Percentiles rank a stretch among this genome's conserved stretches.
Conservation (phyloP, 2,329 filamentous ascomycete species). For the Alternaria gansuensis region DNA sequence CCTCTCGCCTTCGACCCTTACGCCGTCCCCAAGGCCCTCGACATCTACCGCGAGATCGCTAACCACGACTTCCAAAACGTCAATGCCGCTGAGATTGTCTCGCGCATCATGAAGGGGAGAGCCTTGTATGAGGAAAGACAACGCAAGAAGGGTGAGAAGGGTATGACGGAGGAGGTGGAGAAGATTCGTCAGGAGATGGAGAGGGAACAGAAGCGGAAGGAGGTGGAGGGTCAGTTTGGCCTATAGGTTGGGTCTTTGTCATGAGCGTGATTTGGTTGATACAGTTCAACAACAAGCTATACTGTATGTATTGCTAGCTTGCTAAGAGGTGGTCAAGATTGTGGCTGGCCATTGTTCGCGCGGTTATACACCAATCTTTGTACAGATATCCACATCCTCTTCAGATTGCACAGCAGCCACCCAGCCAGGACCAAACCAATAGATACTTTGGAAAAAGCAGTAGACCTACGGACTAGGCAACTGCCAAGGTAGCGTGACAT, state of each 20-base stretch:
- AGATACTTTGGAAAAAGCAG: background rate
- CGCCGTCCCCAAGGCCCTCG: slow-evolving; percentile 78
- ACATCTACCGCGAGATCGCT: slow-evolving; percentile 82
- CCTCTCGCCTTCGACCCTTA: slow-evolving; percentile 70
- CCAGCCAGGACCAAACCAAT: too few relatives aligned
- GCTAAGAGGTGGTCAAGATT: too few relatives aligned
- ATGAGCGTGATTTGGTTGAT: too few relatives aligned
- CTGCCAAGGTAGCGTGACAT: background rate
- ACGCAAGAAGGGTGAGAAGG: slow-evolving; percentile 87
- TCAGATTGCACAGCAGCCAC: too few relatives aligned
- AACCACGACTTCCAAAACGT: slow-evolving; percentile 83
- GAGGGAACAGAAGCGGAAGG: slow-evolving; percentile 46
- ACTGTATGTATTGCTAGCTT: too few relatives aligned
- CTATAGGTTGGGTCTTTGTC: slow-evolving; percentile 7
- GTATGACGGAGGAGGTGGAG: slow-evolving; percentile 70
- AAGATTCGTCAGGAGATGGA: slow-evolving; percentile 51
- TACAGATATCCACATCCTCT: too few relatives aligned
- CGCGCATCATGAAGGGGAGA: slow-evolving; percentile 85
- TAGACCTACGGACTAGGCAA: background rate
- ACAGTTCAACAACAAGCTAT: too few relatives aligned
- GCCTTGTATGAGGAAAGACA: slow-evolving; percentile 92
- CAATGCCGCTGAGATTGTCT: slow-evolving; percentile 91
- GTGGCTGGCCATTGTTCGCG: too few relatives aligned
- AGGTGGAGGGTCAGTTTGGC: slow-evolving; percentile 55
- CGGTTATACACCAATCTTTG: too few relatives aligned